A percentile compares a stretch with the other conserved stretches of the same genome.
phyloP scores from a whole-genome alignment of 2,329 filamentous ascomycete species.

The Hypoxylon sp. region DNA sequence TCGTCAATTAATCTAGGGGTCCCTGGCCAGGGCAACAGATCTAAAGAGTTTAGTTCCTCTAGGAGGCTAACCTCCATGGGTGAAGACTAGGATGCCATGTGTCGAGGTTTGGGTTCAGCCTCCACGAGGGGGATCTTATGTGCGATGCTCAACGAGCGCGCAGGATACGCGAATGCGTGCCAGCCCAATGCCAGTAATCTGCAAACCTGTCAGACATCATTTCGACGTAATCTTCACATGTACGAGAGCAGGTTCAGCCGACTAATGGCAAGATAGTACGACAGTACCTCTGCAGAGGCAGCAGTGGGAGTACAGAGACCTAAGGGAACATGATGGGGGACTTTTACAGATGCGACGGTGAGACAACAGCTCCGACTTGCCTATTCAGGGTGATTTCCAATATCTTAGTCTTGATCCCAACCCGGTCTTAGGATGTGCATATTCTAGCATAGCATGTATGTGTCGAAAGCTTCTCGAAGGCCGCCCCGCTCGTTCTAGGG shows the following conservation, averaged over 20 bases:
- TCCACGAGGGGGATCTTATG: constrained; percentile 23
- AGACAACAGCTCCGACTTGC: constrained; percentile 46
- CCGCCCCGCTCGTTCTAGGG: constrained; percentile 42
- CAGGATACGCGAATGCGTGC: neutral
- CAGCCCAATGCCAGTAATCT: constrained; percentile 9
- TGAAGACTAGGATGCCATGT: constrained; percentile 38
- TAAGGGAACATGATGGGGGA: constrained; percentile 19
- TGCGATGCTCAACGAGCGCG: constrained; percentile 17
- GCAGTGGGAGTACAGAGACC: constrained; percentile 12
- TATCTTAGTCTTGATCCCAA: constrained; percentile 40
- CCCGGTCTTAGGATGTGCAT: constrained; percentile 31
- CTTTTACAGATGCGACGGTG: constrained; percentile 38
- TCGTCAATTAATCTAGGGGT: constrained; percentile 38
- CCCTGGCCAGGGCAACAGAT: constrained; percentile 33
- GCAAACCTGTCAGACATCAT: constrained; percentile 19
- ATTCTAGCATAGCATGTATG: constrained; percentile 3
- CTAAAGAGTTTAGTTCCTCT: constrained; percentile 29
- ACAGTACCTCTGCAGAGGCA: constrained; percentile 13
- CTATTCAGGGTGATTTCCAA: constrained; percentile 46
- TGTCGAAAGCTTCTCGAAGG: constrained; percentile 49
- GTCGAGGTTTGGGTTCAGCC: constrained; percentile 42
- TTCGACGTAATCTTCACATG: constrained; percentile 11
- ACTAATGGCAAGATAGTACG: constrained; percentile 10
- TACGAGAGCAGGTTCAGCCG: constrained; percentile 17
- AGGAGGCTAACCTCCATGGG: constrained; percentile 26